Conservation (phyloP, 331 rosid genomes). For the Telfairia occidentalis region DNA sequence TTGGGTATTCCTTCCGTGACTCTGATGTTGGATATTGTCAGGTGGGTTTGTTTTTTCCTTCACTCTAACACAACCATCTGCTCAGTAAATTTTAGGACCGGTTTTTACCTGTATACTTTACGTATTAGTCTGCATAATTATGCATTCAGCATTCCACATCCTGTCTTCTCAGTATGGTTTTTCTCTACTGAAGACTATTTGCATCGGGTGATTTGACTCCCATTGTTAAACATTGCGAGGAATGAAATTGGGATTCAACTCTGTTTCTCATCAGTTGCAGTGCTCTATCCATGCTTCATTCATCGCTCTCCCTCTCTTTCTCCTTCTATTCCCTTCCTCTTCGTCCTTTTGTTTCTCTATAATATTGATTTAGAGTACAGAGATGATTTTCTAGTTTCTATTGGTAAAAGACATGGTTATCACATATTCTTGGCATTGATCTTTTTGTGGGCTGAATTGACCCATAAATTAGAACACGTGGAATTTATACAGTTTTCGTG, state of each 20-base stretch:
- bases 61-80: neutral
- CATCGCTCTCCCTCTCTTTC: neutral
- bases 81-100: neutral
- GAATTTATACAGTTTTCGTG: conserved; percentile 14
- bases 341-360: neutral
- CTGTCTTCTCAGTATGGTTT: neutral
- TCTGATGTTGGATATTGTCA: conserved; percentile 99
- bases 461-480: neutral
- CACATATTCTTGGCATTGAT: neutral
- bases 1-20: conserved; percentile 92
- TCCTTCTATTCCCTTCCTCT: neutral
- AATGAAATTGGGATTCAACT: neutral
- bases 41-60: conserved; percentile 30
- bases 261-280: neutral
- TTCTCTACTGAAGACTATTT: neutral
- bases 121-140: neutral
- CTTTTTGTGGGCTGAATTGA: neutral
- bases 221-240: neutral
- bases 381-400: neutral
- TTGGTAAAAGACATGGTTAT: neutral
- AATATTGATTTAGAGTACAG: neutral
- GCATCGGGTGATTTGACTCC: neutral
- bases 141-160: neutral
- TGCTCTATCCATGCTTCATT: neutral
- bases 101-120: neutral